Evolutionary conservation across 441 rosid genomes (phyloP).

Genomic region (Macaranga tanarius): DNA sequence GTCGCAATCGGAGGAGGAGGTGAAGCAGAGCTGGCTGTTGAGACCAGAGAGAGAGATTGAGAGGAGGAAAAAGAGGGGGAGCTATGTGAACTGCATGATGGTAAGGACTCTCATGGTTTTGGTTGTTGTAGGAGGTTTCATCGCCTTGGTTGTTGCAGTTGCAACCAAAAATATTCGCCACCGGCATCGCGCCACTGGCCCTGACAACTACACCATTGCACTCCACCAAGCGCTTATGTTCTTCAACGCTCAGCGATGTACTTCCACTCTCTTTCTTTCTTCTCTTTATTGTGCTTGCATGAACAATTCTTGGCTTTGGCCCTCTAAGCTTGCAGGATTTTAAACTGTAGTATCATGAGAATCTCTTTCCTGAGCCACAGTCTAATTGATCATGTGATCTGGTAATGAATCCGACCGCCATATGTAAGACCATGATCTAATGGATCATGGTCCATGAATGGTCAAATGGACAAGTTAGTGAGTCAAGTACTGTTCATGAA

Average conservation of each 20-base stretch:
- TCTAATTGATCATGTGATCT: no score
- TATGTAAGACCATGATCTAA: no score
- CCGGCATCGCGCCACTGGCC: constrained; percentile 18
- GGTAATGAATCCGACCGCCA: no score
- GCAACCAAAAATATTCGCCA: constrained; percentile 5
- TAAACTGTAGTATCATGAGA: no score
- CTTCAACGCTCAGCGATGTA: constrained; percentile 43
- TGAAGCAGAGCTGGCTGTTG: constrained; percentile 43
- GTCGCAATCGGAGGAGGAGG: constrained; percentile 28
- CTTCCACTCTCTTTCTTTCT: constrained; percentile 10
- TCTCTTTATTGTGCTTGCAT: background rate
- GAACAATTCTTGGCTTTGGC: no score
- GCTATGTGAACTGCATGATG: constrained; percentile 5
- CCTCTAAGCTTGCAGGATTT: background rate
- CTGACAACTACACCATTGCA: constrained; percentile 39
- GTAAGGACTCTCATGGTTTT: constrained; percentile 16
- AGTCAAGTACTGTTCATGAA: no score
- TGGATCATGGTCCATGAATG: no score
- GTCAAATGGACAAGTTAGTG: no score
- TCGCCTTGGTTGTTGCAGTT: constrained; percentile 14
- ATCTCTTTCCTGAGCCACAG: no score
- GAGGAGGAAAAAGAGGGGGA: constrained; percentile 17
- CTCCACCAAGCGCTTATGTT: constrained; percentile 37
- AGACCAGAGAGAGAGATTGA: constrained; percentile 22
- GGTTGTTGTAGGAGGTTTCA: constrained; percentile 10